Conservation (phyloP, 2,329 filamentous ascomycete species). For the Alternaria hordeiaustralica region DNA sequence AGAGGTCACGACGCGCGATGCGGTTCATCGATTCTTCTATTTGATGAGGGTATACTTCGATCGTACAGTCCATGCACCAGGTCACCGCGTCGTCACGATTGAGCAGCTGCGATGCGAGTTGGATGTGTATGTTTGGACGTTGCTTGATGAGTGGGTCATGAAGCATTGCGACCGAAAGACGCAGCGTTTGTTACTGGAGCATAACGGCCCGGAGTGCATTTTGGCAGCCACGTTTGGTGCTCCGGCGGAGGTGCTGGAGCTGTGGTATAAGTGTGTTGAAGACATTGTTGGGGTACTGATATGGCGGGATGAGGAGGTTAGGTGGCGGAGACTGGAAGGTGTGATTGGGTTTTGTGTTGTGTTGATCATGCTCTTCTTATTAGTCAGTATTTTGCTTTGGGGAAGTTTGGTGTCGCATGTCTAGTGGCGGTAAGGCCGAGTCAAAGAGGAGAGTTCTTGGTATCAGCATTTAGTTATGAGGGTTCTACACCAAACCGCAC, state of each 20-base stretch:
- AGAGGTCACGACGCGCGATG: not conserved
- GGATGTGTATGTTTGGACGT: slow-evolving; percentile 5
- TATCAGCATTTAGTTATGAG: not conserved
- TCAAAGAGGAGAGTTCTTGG: not conserved
- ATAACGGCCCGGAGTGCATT: not conserved
- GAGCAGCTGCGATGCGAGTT: not conserved
- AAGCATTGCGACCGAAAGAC: not conserved
- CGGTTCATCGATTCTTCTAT: not conserved
- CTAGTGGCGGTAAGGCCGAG: not conserved
- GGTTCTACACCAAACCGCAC: not conserved
- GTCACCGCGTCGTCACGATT: not conserved
- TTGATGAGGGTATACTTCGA: slow-evolving; percentile 8
- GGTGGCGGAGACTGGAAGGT: not conserved
- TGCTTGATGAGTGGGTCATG: slow-evolving; percentile 3
- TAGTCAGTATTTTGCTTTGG: not conserved
- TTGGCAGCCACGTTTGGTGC: not conserved
- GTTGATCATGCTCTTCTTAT: not conserved
- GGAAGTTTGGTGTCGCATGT: not conserved
- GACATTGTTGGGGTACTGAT: slow-evolving; percentile 4
- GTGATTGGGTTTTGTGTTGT: not conserved
- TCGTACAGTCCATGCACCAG: not conserved
- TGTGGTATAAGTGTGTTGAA: not conserved
- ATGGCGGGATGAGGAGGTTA: slow-evolving; percentile 5
- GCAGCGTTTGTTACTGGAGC: not conserved
- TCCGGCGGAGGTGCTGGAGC: not conserved